These are phyloP conservation scores for Leishmania major DNA, from an alignment of 208 protist genomes.

Conservation along the genomic window DNA sequence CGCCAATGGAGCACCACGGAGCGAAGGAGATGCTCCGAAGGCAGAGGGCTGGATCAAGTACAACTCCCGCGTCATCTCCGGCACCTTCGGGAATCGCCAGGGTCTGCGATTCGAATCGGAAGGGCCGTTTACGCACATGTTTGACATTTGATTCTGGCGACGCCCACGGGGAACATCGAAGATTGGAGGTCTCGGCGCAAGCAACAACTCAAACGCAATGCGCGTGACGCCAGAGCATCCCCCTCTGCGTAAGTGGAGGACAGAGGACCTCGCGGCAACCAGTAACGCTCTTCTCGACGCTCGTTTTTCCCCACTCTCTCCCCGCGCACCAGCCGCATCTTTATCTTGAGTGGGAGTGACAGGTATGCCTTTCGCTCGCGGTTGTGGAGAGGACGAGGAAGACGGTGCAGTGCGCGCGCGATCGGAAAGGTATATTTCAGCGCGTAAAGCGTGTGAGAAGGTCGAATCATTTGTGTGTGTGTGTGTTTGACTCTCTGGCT, in stretches of 20 bases:
- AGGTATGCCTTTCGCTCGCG: neutral
- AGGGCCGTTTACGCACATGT: conserved; percentile 81
- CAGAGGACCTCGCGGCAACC: neutral
- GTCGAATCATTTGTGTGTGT: neutral
- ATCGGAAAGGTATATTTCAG: neutral
- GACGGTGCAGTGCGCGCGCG: neutral
- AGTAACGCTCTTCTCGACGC: neutral
- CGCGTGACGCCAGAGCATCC: neutral
- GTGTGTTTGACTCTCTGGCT: neutral
- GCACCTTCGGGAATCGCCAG: conserved; percentile 88
- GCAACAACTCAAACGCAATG: neutral
- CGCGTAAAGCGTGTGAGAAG: neutral
- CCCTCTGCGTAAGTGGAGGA: neutral
- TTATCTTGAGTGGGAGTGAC: neutral
- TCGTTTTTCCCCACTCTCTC: neutral
- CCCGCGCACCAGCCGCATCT: neutral
- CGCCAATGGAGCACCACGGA: conserved; percentile 49
- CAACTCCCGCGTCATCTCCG: conserved; percentile 60
- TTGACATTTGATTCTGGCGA: conserved; percentile 60
- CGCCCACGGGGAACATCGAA: neutral
- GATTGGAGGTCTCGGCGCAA: neutral
- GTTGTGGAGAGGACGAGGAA: neutral
- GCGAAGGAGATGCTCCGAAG: conserved; percentile 8
- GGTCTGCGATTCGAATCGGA: conserved; percentile 74
- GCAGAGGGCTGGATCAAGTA: conserved; percentile 43